Base-by-base conservation (phyloP, 371 early-diverging fungal genomes). In the Batkoa obscura region DNA sequence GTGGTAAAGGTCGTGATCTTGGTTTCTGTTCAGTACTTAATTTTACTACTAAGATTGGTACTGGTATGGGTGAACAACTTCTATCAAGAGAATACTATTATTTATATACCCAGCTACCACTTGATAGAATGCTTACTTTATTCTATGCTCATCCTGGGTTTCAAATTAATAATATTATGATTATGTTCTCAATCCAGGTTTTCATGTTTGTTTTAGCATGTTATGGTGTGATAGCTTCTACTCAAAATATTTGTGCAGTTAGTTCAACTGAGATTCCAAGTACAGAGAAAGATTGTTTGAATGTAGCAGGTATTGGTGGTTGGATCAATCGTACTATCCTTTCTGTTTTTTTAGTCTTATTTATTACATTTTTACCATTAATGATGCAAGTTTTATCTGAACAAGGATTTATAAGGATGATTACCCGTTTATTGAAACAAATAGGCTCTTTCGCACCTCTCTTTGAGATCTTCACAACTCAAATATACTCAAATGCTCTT, bases 41-140 rank as follows among this genome's bases (percentile, higher is more conserved):
- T 65, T 91, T 89, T 63, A 83, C 80, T 43, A 83, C 89, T 50
- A 90, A 91, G 69, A 87, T 90, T 55, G 88, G 90, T 45, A 83
- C 86, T 0, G 92, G 92, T 56, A 90, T 90, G 87, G 89, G 85
- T 35, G 90, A 91, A 65, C 90, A 91, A 65, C 83, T 88, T 78
- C 65, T 90, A 41, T 88, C 89, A 3, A 75, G 92, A 56, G 92
- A 90, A 62, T 82, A 89, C 65, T 90, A 90, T 66, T 85, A 86
- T 64, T 74, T 91, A 49, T 87, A 90, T 31, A 81, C 87, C 8
- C 81, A 81, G 56, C 69, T 90, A 41, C 87, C 88, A 0, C 62
- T 88, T 39, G 89, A 89, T 62, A 73, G 90, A 3, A 81, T 90
- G 71, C 65, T 91, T 60, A 88, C 90, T 0, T 88, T 90, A 64